A percentile compares a stretch with the other conserved stretches of the same genome.
Evolutionary conservation across 495 filamentous ascomycete genomes (phyloP).

Genomic region (Hypoxylon perforatum): DNA sequence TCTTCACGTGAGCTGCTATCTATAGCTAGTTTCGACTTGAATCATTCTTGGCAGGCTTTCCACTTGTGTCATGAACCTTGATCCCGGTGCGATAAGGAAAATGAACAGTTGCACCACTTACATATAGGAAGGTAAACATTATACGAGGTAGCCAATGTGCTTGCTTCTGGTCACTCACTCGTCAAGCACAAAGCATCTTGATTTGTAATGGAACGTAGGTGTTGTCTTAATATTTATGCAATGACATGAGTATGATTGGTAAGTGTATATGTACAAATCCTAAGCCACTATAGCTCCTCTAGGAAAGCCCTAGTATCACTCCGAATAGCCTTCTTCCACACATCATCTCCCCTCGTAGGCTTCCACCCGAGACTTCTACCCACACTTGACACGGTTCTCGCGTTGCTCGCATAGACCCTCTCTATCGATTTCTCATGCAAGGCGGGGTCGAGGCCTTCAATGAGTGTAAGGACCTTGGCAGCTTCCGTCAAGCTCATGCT

Average conservation of each 20-base stretch:
- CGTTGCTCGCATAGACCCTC: constrained; percentile 48
- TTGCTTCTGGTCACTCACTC: no score
- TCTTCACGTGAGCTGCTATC: constrained; percentile 35
- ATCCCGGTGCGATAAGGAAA: no score
- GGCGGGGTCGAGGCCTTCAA: neutral
- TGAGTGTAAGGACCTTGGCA: constrained; percentile 43
- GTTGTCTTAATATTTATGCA: no score
- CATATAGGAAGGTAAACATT: no score
- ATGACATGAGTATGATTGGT: no score
- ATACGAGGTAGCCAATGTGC: no score
- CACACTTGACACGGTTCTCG: constrained; percentile 44
- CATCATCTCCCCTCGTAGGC: constrained; percentile 47
- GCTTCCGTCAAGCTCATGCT: constrained; percentile 48
- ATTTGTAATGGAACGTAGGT: no score
- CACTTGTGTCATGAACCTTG: neutral
- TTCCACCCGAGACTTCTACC: constrained; percentile 53
- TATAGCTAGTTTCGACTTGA: neutral
- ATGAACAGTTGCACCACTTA: no score
- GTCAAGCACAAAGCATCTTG: no score
- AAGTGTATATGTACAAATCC: no score
- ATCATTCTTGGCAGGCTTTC: no score
- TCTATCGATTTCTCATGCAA: constrained; percentile 46
- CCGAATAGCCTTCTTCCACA: constrained; percentile 35
- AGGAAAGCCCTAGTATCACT: constrained; percentile 32
- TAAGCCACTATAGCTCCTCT: constrained; percentile 1